These are phyloP conservation scores for Apophysomyces ossiformis DNA, from an alignment of 371 early-diverging fungal genomes.

Conservation along the genomic window DNA sequence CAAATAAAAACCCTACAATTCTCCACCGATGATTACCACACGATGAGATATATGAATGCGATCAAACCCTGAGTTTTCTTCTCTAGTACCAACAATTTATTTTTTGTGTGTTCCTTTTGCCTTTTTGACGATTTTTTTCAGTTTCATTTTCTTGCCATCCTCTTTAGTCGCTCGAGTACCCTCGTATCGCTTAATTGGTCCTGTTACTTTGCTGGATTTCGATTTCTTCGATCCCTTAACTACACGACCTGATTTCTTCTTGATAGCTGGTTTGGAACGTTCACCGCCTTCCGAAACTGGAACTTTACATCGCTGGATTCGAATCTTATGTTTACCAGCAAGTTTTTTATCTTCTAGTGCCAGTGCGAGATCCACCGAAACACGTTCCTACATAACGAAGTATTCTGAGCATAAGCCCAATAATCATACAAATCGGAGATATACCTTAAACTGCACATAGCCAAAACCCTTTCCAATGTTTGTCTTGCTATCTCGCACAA, in stretches of 20 bases:
- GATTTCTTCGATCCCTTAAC: neutral
- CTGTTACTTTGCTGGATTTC: neutral
- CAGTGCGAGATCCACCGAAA: slow-evolving; percentile 78
- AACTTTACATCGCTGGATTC: slow-evolving; percentile 65
- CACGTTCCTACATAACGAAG: slow-evolving; percentile 49
- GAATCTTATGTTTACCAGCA: slow-evolving; percentile 58
- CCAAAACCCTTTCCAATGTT: slow-evolving; percentile 96
- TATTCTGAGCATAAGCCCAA: neutral
- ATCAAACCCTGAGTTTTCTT: too few species aligned
- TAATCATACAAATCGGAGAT: slow-evolving; percentile 3
- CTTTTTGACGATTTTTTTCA: neutral
- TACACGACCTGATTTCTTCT: slow-evolving; percentile 15
- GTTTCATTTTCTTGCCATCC: neutral
- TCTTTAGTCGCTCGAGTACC: slow-evolving; percentile 65
- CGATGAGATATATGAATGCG: too few species aligned
- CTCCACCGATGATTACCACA: too few species aligned
- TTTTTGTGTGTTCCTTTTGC: slow-evolving; percentile 3
- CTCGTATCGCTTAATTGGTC: slow-evolving; percentile 51
- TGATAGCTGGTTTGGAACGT: slow-evolving; percentile 32
- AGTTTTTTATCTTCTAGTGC: slow-evolving; percentile 78
- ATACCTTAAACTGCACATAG: slow-evolving; percentile 76
- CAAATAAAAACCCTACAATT: too few species aligned
- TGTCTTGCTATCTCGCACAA: slow-evolving; percentile 85
- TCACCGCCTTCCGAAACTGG: slow-evolving; percentile 49
- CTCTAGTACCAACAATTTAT: neutral